These are phyloP conservation scores for Lonicera japonica DNA, from an alignment of 129 eudicot species.

Conservation along the genomic window DNA sequence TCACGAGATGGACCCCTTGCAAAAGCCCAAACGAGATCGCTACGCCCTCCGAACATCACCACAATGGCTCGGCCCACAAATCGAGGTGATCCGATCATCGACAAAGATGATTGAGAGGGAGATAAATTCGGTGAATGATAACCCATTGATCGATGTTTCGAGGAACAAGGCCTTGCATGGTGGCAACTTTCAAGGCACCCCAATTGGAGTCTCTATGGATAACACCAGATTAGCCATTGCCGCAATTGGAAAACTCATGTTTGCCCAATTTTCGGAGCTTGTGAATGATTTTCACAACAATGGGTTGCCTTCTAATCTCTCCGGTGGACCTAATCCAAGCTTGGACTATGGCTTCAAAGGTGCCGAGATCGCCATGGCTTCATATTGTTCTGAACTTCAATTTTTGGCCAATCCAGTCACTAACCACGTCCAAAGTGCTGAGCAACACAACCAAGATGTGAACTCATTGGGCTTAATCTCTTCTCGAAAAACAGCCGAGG, in stretches of 20 bases:
- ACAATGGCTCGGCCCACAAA: constrained; percentile 84
- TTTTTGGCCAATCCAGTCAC: constrained; percentile 85
- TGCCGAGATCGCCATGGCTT: constrained; percentile 80
- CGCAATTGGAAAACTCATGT: constrained; percentile 67
- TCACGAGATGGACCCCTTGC: constrained; percentile 74
- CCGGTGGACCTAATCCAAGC: constrained; percentile 72
- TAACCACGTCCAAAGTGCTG: constrained; percentile 82
- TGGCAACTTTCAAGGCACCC: constrained; percentile 86
- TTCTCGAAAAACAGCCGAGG: constrained; percentile 67
- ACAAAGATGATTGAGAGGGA: constrained; percentile 80
- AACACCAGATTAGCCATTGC: constrained; percentile 70
- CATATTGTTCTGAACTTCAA: constrained; percentile 78
- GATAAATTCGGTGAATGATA: constrained; percentile 79
- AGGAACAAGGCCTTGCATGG: constrained; percentile 85
- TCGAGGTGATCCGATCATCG: constrained; percentile 70
- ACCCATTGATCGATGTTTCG: constrained; percentile 80
- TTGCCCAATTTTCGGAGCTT: constrained; percentile 78
- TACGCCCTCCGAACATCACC: constrained; percentile 77
- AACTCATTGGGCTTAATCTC: constrained; percentile 81
- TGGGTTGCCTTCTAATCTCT: constrained; percentile 77
- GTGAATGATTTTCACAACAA: constrained; percentile 82
- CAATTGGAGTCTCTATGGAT: constrained; percentile 86
- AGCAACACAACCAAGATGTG: constrained; percentile 89
- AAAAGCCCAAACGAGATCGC: constrained; percentile 72
- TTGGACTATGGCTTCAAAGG: constrained; percentile 87